Evolutionary conservation across 2,329 filamentous ascomycete genomes (phyloP).

Genomic region (Verticillium alfalfae): DNA sequence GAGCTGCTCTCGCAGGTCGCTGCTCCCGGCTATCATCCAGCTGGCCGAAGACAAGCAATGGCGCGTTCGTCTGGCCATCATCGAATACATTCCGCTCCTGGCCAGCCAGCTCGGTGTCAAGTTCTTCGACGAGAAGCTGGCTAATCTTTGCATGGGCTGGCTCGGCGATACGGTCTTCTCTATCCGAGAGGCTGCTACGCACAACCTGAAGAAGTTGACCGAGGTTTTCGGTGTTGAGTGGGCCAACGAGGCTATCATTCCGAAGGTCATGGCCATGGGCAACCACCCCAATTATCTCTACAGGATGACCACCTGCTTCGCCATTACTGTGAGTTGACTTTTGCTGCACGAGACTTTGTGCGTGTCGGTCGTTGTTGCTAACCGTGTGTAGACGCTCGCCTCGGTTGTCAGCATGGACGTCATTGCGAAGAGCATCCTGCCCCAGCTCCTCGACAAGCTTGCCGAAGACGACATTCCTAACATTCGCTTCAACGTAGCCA

Average conservation of each 20-base stretch:
- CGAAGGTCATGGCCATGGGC: conserved; percentile 98
- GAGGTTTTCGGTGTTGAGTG: conserved; percentile 98
- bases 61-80: conserved; percentile 95
- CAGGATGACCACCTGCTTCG: conserved; percentile 99
- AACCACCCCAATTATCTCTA: conserved; percentile 98
- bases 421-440: conserved; percentile 86
- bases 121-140: conserved; percentile 98
- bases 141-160: conserved; percentile 96
- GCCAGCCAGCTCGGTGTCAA: conserved; percentile 93
- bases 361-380: conserved; percentile 16
- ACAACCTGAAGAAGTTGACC: conserved; percentile 96
- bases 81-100: conserved; percentile 96
- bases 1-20: conserved; percentile 90
- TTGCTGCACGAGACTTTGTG: not conserved
- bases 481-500: conserved; percentile 98
- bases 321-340: conserved; percentile 78
- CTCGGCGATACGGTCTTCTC: conserved; percentile 98
- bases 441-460: conserved; percentile 84
- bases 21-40: conserved; percentile 94
- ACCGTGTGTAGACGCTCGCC: conserved; percentile 68
- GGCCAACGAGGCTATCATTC: conserved; percentile 95
- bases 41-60: conserved; percentile 99
- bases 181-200: conserved; percentile 93
- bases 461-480: conserved; percentile 94
- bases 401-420: conserved; percentile 90